These are phyloP conservation scores for Aspergillus sp. DNA, from an alignment of 2,329 filamentous ascomycete species.

Conservation along the genomic window DNA sequence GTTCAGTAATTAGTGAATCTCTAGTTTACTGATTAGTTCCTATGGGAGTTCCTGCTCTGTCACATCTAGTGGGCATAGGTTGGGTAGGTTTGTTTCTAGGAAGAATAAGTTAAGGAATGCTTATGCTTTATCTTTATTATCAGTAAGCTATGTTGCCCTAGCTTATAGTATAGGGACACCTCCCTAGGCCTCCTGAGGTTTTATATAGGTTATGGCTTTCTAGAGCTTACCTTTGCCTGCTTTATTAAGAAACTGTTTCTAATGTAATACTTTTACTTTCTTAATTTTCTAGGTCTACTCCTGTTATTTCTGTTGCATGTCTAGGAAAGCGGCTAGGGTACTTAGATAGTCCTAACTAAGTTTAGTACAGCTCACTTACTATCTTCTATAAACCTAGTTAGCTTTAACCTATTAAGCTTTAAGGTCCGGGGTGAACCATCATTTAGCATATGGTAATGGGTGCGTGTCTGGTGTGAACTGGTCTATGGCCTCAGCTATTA, in stretches of 20 bases:
- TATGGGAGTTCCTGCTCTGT: constrained; percentile 12
- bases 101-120: constrained; percentile 14
- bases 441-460: constrained; percentile 14
- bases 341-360: constrained; percentile 1
- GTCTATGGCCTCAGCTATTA: constrained; percentile 7
- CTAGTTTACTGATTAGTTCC: constrained; percentile 12
- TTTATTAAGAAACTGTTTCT: constrained; percentile 16
- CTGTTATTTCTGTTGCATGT: neutral
- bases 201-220: constrained; percentile 13
- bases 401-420: constrained; percentile 12
- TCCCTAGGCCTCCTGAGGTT: constrained; percentile 5
- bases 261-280: constrained; percentile 8
- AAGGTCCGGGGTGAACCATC: constrained; percentile 15
- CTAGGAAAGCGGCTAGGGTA: constrained; percentile 2
- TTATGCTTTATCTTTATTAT: constrained; percentile 15
- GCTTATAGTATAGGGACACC: constrained; percentile 12
- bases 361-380: constrained; percentile 10
- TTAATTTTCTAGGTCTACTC: constrained; percentile 9
- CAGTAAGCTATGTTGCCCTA: constrained; percentile 4
- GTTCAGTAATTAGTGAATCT: constrained; percentile 9
- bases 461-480: constrained; percentile 6
- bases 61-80: neutral
- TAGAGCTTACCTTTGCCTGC: constrained; percentile 10
- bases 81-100: constrained; percentile 6
- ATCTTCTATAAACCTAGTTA: constrained; percentile 10